Evolutionary conservation across 1,284 basidiomycete genomes (phyloP), one percentile per base, ranked within the genome.

Genomic region (Trichosporon asahii): DNA sequence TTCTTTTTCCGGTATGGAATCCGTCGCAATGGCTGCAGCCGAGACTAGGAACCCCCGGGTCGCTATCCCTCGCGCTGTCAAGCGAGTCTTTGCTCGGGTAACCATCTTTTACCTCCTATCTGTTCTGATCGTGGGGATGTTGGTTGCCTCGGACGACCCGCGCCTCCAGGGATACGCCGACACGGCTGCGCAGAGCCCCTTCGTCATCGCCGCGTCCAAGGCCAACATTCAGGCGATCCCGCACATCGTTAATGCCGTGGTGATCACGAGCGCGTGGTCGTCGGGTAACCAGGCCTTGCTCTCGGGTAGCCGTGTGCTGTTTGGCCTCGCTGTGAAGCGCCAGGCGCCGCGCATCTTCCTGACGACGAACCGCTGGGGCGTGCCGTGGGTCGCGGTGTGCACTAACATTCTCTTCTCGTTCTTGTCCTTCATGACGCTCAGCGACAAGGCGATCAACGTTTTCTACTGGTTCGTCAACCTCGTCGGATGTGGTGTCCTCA

Each of bases 171-270:
- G 67, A 0, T 40, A 67, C 66, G 77, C 76, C 60, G 87, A 87
- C 3, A 89, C 87, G 8, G 91, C 90, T 44, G 88, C 88, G 2
- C 87, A 87, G 2, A 91, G 89, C 9, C 91, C 91, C 0, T 93
- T 92, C 78, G 91, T 80, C 31, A 74, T 81, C 73, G 91, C 90
- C 75, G 80, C 89, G 76, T 76, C 87, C 70, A 86, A 84, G 27
- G 89, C 90, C 0, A 88, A 90, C 23, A 92, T 93, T 81, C 88
- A 87, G 73, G 86, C 85, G 2, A 82, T 93, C 3, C 77, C 78
- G 2, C 77, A 77, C 68, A 76, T 84, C 31, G 76, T 83, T 72
- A 85, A 85, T 71, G 83, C 79, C 23, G 77, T 71, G 33, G 70
- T 79, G 65, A 69, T 78, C 25, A 74, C 71, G 14, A 73, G 75